phyloP scores from a whole-genome alignment of 371 early-diverging fungal genomes.

The Haplosporangium sp. region DNA sequence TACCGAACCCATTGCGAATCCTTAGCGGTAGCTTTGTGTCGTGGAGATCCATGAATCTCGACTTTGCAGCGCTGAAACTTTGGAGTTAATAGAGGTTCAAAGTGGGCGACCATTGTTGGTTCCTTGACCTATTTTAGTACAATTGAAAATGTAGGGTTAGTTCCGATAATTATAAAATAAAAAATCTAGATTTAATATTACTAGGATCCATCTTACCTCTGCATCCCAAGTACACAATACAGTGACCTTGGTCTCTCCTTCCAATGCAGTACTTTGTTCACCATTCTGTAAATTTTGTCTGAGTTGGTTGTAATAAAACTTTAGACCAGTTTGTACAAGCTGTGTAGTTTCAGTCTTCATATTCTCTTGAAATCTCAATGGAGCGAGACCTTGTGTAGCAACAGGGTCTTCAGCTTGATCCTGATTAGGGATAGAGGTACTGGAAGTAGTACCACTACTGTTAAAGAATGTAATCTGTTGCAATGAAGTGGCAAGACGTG shows the following conservation, averaged over 20 bases:
- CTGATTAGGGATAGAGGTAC: neutral
- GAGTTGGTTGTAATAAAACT: constrained; percentile 56
- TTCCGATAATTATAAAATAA: neutral
- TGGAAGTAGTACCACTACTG: neutral
- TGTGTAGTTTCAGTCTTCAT: constrained; percentile 59
- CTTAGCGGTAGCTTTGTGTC: constrained; percentile 65
- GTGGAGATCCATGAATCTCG: constrained; percentile 59
- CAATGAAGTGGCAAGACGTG: constrained; percentile 63
- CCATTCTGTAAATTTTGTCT: constrained; percentile 34
- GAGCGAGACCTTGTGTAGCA: constrained; percentile 22
- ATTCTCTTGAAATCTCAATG: constrained; percentile 47
- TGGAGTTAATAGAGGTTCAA: constrained; percentile 53
- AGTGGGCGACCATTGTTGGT: constrained; percentile 63
- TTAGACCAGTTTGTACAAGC: constrained; percentile 59
- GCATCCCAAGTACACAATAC: constrained; percentile 51
- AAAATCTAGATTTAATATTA: too few species aligned
- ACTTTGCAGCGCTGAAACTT: constrained; percentile 56
- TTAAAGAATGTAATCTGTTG: constrained; percentile 57
- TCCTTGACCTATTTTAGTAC: constrained; percentile 37
- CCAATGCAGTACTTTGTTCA: constrained; percentile 12
- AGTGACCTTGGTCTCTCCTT: constrained; percentile 42
- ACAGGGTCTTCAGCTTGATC: constrained; percentile 9
- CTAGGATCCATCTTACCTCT: constrained; percentile 2
- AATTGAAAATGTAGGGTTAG: neutral
- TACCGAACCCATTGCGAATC: constrained; percentile 78